These are phyloP conservation scores for Miamiensis avidus DNA, from an alignment of 169 alveolate genomes.

Conservation along the genomic window DNA sequence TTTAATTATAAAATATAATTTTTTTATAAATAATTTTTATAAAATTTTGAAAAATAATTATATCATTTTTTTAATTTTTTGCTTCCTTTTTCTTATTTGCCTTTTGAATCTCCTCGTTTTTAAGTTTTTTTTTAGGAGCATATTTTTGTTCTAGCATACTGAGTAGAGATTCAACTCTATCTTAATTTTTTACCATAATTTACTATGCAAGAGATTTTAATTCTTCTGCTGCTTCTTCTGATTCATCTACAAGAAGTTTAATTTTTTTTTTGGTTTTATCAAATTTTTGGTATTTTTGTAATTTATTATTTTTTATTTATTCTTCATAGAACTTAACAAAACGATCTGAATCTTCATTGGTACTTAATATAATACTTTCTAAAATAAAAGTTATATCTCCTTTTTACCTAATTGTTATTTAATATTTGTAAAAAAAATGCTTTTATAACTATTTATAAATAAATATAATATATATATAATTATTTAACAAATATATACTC, in stretches of 20 bases:
- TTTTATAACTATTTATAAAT: too few relatives aligned
- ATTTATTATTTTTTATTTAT: conserved; percentile 45
- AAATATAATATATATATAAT: too few relatives aligned
- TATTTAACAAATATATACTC: background rate
- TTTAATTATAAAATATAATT: background rate
- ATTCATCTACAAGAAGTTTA: conserved; percentile 41
- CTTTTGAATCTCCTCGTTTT: too few relatives aligned
- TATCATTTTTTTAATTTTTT: background rate
- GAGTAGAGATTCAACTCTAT: conserved; percentile 9
- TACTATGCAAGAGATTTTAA: conserved; percentile 40
- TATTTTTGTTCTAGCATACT: conserved; percentile 27
- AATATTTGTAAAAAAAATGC: background rate
- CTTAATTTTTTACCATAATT: conserved; percentile 43
- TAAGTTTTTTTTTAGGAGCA: background rate
- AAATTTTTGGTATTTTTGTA: conserved; percentile 25
- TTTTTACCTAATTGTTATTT: conserved; percentile 25
- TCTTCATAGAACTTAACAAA: conserved; percentile 58
- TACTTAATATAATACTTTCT: conserved; percentile 69
- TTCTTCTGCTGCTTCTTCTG: conserved; percentile 38
- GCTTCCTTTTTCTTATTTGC: too few relatives aligned
- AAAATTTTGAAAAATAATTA: background rate
- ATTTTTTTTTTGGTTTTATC: conserved; percentile 45
- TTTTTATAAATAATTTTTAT: background rate
- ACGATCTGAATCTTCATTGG: conserved; percentile 67
- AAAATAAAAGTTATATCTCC: conserved; percentile 72